Percentiles rank a stretch among this genome's conserved stretches.
These are phyloP conservation scores for Neoboletus magnificus DNA, from an alignment of 768 basidiomycete species.

Conservation along the genomic window DNA sequence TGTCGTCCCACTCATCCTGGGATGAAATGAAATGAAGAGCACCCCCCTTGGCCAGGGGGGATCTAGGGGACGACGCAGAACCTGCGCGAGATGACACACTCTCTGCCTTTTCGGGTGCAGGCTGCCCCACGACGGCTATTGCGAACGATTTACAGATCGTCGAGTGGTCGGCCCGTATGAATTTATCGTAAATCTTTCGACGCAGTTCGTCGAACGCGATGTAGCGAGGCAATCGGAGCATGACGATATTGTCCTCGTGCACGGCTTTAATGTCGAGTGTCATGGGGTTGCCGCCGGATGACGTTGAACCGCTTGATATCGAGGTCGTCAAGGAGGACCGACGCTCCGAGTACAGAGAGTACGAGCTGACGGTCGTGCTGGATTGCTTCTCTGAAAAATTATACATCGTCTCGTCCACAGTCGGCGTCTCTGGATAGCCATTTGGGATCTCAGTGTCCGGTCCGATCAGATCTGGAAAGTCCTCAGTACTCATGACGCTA, in stretches of 20 bases:
- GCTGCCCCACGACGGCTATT: slow-evolving; percentile 49
- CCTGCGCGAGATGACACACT: slow-evolving; percentile 28
- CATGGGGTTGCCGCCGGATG: slow-evolving; percentile 22
- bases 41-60: slow-evolving; percentile 12
- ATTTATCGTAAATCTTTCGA: slow-evolving; percentile 59
- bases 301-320: slow-evolving; percentile 38
- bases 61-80: slow-evolving; percentile 36
- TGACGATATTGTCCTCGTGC: slow-evolving; percentile 57
- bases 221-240: slow-evolving; percentile 52
- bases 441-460: slow-evolving; percentile 11
- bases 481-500: background rate
- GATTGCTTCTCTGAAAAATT: slow-evolving; percentile 8
- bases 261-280: slow-evolving; percentile 61
- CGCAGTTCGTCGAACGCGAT: slow-evolving; percentile 53
- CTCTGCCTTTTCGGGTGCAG: slow-evolving; percentile 12
- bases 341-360: slow-evolving; percentile 10
- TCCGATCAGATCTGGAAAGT: slow-evolving; percentile 22
- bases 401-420: slow-evolving; percentile 6
- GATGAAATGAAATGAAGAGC: slow-evolving; percentile 46
- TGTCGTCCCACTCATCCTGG: slow-evolving; percentile 60
- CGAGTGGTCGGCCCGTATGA: slow-evolving; percentile 57
- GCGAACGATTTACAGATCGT: slow-evolving; percentile 53
- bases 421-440: slow-evolving; percentile 23
- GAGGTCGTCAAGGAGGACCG: slow-evolving; percentile 32
- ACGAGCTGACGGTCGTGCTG: slow-evolving; percentile 4